Evolutionary conservation across 106 monocot genomes (phyloP).

Genomic region (Acorus gramineus): DNA sequence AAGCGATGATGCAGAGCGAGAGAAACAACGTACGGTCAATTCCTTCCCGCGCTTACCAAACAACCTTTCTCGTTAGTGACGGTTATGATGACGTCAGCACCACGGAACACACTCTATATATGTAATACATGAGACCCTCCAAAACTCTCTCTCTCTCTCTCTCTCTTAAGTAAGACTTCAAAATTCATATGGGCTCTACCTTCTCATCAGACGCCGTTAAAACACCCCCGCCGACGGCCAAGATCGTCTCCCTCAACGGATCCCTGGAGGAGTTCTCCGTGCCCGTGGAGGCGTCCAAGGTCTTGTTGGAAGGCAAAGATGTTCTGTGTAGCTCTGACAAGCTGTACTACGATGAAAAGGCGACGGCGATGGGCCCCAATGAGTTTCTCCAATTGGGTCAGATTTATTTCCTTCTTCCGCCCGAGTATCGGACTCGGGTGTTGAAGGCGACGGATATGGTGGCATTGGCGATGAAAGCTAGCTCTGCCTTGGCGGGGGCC

Average conservation of each 20-base stretch:
- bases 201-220: too few relatives aligned
- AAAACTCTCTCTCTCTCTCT: too few relatives aligned
- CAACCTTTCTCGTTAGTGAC: too few relatives aligned
- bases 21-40: too few relatives aligned
- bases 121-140: too few relatives aligned
- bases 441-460: constrained; percentile 10
- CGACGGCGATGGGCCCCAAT: constrained; percentile 11
- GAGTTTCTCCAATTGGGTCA: constrained; percentile 12
- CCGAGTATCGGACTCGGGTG: background rate
- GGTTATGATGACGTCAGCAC: too few relatives aligned
- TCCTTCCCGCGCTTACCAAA: too few relatives aligned
- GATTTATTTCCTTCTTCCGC: constrained; percentile 22
- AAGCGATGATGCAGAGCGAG: too few relatives aligned
- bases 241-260: constrained; percentile 9
- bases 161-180: too few relatives aligned
- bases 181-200: too few relatives aligned
- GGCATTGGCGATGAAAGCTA: constrained; percentile 17
- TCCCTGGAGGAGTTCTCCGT: constrained; percentile 7
- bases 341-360: constrained; percentile 7
- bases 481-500: constrained; percentile 3
- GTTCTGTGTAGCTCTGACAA: constrained; percentile 22
- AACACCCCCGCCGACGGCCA: too few relatives aligned
- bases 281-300: constrained; percentile 8
- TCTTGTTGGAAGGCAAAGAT: background rate
- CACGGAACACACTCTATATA: too few relatives aligned